A percentile compares a stretch with the other conserved stretches of the same genome.
Evolutionary conservation across 148 eudicot genomes (phyloP).

Genomic region (Tetragonia tetragonoides): DNA sequence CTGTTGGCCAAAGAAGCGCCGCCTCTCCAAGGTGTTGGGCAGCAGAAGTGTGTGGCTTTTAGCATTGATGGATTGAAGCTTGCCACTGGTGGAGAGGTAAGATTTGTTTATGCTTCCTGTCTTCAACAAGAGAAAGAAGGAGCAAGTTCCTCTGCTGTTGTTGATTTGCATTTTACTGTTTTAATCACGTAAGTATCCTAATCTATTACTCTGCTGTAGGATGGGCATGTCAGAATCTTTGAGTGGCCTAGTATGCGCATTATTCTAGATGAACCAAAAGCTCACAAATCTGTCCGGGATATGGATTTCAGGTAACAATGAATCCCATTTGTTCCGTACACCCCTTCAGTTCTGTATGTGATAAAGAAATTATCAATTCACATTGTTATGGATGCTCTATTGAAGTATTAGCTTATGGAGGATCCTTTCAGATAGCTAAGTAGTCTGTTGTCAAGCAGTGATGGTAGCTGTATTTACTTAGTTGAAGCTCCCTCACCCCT

Average conservation of each 20-base stretch:
- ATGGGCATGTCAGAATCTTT: constrained; percentile 87
- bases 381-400: not conserved
- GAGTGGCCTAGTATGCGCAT: constrained; percentile 94
- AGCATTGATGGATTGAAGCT: constrained; percentile 87
- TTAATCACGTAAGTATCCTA: constrained; percentile 9
- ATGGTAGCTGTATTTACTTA: not conserved
- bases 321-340: not conserved
- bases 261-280: constrained; percentile 77
- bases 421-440: not conserved
- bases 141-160: not conserved
- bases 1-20: constrained; percentile 51
- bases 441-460: constrained; percentile 2
- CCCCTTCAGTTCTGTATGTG: not conserved
- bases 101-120: not conserved
- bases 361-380: not conserved
- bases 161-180: not conserved
- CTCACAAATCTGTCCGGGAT: constrained; percentile 87
- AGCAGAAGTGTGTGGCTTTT: constrained; percentile 72
- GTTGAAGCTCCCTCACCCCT: not conserved
- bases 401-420: not conserved
- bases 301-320: constrained; percentile 87
- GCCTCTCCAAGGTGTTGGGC: constrained; percentile 69
- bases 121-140: not conserved
- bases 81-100: constrained; percentile 87
- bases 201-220: constrained; percentile 41